phyloP scores from a whole-genome alignment of 2,329 filamentous ascomycete genomes.

The Calonectria honghensis region DNA sequence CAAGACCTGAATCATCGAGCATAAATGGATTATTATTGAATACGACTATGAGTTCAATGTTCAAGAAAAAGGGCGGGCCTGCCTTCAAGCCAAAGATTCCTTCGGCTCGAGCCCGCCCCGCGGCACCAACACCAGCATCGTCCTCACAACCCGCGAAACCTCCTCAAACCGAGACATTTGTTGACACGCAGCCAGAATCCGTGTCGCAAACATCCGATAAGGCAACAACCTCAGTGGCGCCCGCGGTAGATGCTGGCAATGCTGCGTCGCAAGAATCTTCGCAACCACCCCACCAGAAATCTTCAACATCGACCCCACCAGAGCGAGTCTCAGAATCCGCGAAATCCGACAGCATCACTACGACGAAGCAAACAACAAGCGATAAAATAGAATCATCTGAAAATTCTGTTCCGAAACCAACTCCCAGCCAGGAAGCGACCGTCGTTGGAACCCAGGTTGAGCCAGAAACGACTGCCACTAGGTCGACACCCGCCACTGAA shows the following conservation, averaged over 20 bases:
- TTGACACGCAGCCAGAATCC: conserved; percentile 43
- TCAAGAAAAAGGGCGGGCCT: conserved; percentile 78
- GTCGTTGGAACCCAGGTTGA: conserved; percentile 8
- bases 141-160: conserved; percentile 50
- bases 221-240: conserved; percentile 20
- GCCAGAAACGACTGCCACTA: conserved; percentile 21
- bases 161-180: conserved; percentile 40
- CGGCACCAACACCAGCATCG: conserved; percentile 62
- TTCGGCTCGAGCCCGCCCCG: conserved; percentile 70
- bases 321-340: conserved; percentile 44
- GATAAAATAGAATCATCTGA: conserved; percentile 3
- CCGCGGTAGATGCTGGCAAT: conserved; percentile 25
- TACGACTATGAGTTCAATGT: conserved; percentile 76
- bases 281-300: conserved; percentile 44
- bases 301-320: conserved; percentile 50
- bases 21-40: conserved; percentile 39
- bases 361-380: conserved; percentile 25
- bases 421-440: background rate
- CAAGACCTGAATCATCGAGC: conserved; percentile 35
- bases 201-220: conserved; percentile 30
- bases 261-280: conserved; percentile 39
- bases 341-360: conserved; percentile 37
- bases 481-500: conserved; percentile 36
- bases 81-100: conserved; percentile 84
- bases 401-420: conserved; percentile 4